Evolutionary conservation across 345 rosid genomes (phyloP).

Genomic region (Hibiscus tridactylites): DNA sequence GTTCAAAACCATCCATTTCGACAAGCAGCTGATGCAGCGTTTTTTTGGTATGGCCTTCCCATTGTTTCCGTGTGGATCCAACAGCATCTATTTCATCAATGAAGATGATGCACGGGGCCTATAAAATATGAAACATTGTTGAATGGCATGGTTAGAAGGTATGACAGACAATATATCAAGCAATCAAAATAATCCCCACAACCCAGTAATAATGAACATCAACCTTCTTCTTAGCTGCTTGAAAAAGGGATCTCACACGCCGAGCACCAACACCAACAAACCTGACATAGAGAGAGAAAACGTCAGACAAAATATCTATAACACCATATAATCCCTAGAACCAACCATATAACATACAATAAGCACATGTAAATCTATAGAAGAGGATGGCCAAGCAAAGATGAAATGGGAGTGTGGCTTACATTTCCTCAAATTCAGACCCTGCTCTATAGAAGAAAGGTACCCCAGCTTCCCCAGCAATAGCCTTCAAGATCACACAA

Average conservation of each 20-base stretch:
- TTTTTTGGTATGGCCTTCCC: conserved; percentile 99
- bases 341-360: background rate
- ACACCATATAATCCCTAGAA: background rate
- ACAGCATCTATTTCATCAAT: conserved; percentile 98
- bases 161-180: background rate
- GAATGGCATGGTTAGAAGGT: background rate
- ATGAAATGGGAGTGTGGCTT: conserved; percentile 24
- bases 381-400: background rate
- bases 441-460: conserved; percentile 97
- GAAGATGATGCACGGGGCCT: conserved; percentile 92
- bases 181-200: background rate
- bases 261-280: conserved; percentile 72
- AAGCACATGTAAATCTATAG: background rate
- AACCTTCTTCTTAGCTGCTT: conserved; percentile 12
- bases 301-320: conserved; percentile 5
- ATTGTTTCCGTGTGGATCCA: conserved; percentile 94
- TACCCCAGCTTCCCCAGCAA: conserved; percentile 99
- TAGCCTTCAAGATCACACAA: conserved; percentile 54
- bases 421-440: conserved; percentile 99
- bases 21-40: conserved; percentile 97
- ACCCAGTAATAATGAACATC: background rate
- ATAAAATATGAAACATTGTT: background rate
- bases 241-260: conserved; percentile 10
- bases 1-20: conserved; percentile 99
- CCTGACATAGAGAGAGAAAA: conserved; percentile 38